Conservation (phyloP, 805 yeast genomes). For the Teunomyces barrocoloradensis region DNA sequence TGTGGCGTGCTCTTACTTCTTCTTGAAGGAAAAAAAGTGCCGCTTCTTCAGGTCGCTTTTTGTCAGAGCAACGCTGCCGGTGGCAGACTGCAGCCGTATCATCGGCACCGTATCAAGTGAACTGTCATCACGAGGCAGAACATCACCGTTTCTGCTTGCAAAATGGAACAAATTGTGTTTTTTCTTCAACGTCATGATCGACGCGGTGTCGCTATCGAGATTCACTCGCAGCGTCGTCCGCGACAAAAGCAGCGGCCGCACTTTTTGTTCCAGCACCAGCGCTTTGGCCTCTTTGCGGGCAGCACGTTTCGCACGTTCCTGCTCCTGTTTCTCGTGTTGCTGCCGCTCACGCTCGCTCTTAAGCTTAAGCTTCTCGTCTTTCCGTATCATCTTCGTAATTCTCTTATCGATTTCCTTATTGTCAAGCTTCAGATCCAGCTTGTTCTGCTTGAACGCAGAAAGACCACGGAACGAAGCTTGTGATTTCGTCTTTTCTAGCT, state of each 20-base stretch:
- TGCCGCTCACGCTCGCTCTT: constrained; percentile 13
- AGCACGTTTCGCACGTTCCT: constrained; percentile 10
- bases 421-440: constrained; percentile 18
- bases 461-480: constrained; percentile 24
- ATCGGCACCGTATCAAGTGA: neutral
- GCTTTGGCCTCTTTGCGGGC: constrained; percentile 10
- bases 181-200: constrained; percentile 2
- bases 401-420: constrained; percentile 32
- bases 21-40: constrained; percentile 1
- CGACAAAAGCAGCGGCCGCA: neutral
- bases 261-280: neutral
- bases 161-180: constrained; percentile 4
- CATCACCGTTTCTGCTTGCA: neutral
- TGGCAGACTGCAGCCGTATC: constrained; percentile 2
- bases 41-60: neutral
- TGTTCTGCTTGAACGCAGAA: constrained; percentile 26
- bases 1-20: neutral
- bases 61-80: constrained; percentile 2
- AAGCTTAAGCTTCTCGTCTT: constrained; percentile 26
- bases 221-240: constrained; percentile 1
- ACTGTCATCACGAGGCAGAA: neutral
- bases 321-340: constrained; percentile 24
- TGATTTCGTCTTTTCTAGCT: constrained; percentile 12
- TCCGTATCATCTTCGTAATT: constrained; percentile 30
- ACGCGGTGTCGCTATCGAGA: neutral